Conservation (phyloP, 2,329 filamentous ascomycete genomes). For the Conoideocrella luteorostrata region DNA sequence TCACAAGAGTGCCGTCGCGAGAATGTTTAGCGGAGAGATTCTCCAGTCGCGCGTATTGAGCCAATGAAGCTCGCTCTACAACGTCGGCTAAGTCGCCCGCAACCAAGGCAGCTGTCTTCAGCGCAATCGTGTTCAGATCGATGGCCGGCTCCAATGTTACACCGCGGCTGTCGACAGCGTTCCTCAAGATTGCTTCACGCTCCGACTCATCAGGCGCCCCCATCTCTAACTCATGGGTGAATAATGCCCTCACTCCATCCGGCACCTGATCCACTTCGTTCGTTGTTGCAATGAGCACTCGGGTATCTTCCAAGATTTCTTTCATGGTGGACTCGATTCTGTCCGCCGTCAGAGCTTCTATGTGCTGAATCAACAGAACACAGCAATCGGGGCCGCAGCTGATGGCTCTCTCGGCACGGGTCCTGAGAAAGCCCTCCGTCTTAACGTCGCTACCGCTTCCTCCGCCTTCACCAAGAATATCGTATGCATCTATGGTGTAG, state of each 20-base stretch:
- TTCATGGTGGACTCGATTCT: slow-evolving; percentile 80
- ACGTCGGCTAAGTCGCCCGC: slow-evolving; percentile 93
- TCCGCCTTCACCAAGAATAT: slow-evolving; percentile 81
- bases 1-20: slow-evolving; percentile 39
- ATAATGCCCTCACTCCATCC: slow-evolving; percentile 80
- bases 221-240: slow-evolving; percentile 95
- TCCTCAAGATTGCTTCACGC: slow-evolving; percentile 77
- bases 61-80: slow-evolving; percentile 79
- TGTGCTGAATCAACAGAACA: slow-evolving; percentile 76
- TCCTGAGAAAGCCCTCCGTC: slow-evolving; percentile 84
- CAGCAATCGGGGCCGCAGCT: slow-evolving; percentile 81
- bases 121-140: slow-evolving; percentile 74
- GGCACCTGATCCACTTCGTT: slow-evolving; percentile 93
- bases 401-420: slow-evolving; percentile 80
- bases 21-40: slow-evolving; percentile 51
- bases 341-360: slow-evolving; percentile 87
- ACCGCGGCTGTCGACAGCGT: slow-evolving; percentile 69
- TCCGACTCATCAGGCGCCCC: slow-evolving; percentile 86
- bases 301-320: slow-evolving; percentile 70
- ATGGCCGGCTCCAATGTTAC: slow-evolving; percentile 77
- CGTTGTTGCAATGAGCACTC: slow-evolving; percentile 87
- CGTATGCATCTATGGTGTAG: slow-evolving; percentile 84
- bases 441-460: slow-evolving; percentile 87
- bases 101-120: slow-evolving; percentile 93
- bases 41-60: slow-evolving; percentile 69